Evolutionary conservation across 495 filamentous ascomycete genomes (phyloP), one percentile per base, ranked within the genome.

Genomic region (Elasticomyces elasticus): DNA sequence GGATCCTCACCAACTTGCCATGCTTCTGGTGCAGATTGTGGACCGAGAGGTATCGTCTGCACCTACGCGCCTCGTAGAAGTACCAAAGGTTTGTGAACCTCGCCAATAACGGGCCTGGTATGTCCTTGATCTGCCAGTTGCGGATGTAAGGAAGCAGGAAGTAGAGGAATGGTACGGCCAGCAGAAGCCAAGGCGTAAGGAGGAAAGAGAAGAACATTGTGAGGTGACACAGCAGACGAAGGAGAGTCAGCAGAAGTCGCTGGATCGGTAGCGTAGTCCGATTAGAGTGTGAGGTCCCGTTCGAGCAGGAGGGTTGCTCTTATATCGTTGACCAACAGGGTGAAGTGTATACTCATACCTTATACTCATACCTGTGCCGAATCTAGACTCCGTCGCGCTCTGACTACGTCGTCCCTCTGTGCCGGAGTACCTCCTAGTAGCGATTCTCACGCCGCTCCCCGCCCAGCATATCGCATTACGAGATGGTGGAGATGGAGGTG

Each of bases 21-120:
- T 78, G 58, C 54, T 86, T 85, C 75, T 85, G 79, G 65, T 95
- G 89, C 1, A 79, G 76, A 5, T 79, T 67, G 56, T 94, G 74
- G 19, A 95, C 86, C 1, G 78, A 72, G 2, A 74, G 55, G 64
- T 79, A 92, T 11, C 88, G 78, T 37, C 77, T 72, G 1, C 87
- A 86, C 30, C 75, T 73, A 1, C 89, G 80, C 47, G 73, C 72
- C 41, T 87, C 82, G 22, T 77, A 71, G 40, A 94, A 64, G 26
- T 92, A 74, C 89, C 89, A 95, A 25, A 88, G 69, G 62, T 89
- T 86, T 28, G 84, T 79, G 67, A 86, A 87, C 40, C 79, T 74
- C 0, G 82, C 82, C 2, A 81, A 81, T 37, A 83, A 78, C 0
- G 88, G 85, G 5, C 74, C 73, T 0, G 88, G 86, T 41, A 92